Evolutionary conservation across 352 stramenopile species (phyloP), one percentile per base, ranked within the genome.

Genomic region (Globisporangium viniferum): DNA sequence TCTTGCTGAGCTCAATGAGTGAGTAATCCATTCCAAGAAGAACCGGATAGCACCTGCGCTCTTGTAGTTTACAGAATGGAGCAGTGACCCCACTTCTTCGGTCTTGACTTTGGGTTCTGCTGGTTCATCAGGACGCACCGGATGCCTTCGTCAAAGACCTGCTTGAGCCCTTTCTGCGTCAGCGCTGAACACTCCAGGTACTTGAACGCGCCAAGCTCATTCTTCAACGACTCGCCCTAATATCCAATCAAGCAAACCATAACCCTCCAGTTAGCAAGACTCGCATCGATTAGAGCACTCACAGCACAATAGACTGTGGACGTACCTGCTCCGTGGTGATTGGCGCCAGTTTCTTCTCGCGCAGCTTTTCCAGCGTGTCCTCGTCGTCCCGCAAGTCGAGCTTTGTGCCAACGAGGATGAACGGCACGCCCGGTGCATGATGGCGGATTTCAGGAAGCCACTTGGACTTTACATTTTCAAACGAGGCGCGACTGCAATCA

Each of bases 391-490:
- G 86, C 36, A 98, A 67, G 73, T 98, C 94, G 10, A 95, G 81
- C 77, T 99, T 99, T n/a, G 93, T 98, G 36, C 96, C 95, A 0
- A 98, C 94, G 20, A 99, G 81, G 68, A 99, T 98, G 77, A 98
- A 98, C 2, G 95, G 95, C 39, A 98, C 91, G 39, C 90, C 88
- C 4, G 88, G 91, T 18, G 89, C 86, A 63, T 97, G 85, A 66
- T 96, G 89, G 64, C 86, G 81, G 69, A 98, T 95, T 73, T 97
- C 92, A 1, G 90, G 90, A 35, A 94, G 78, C 92, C 91, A 98
- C 73, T 98, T 99, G 70, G 89, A 92, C 71, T 94, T 94, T 51
- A 99, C 92, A 74, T 99, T 98, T 70, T 98, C 94, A 74, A 98
- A 99, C 9, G 90, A 98, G 6, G 88, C 90, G 20, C 89, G 89